Base-by-base conservation (phyloP, 78 protist genomes). In the Chrysochromulina parva region DNA sequence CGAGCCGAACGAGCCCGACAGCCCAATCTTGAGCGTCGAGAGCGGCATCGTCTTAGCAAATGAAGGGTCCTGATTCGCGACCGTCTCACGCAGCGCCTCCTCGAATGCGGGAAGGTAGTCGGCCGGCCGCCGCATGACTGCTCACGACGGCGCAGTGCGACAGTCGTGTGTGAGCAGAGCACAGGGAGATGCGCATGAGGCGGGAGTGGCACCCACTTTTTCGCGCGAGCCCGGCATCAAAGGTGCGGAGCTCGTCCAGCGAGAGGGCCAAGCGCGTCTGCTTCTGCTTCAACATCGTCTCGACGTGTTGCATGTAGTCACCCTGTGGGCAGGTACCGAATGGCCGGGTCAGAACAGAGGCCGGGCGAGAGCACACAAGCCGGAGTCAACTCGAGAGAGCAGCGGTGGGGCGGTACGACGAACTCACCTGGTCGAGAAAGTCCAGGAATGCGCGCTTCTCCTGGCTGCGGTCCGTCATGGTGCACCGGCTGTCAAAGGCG, bases 1-100 rank as follows among this genome's bases (percentile, higher is more conserved):
- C 55, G 84, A 24, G 24, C 84, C 84, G 86, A 78, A 78, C 11
- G 86, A 52, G 26, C 99, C 99, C 17, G 76, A 90, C 58, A 98
- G 76, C 2, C 99, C 99, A 13, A 98, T 71, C 66, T 1, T 85
- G 16, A 95, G 62, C 53, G 38, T 3, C 14, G 10, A 2, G 16
- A 0, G 19, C 0, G 22, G 48, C 9, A 1, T 55, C 22, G 1
- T 7, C 54, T 13, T 88, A 28, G 10, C 47, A 19, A 3, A 86
- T 53, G 38, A 74, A 3, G 88, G 85, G 59, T 19, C 82, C 76
- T 7, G 16, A 26, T 3, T 3, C 47, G 69, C 3, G 24, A n/a
- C 90, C 0, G 47, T 0, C 4, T 90, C 95, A 10, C 13, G 66
- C 91, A 95, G 73, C 22, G 96, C 96, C 57, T 52, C 65, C 55